phyloP scores from a whole-genome alignment of 306 rosid species.

The Cicer arietinum region DNA sequence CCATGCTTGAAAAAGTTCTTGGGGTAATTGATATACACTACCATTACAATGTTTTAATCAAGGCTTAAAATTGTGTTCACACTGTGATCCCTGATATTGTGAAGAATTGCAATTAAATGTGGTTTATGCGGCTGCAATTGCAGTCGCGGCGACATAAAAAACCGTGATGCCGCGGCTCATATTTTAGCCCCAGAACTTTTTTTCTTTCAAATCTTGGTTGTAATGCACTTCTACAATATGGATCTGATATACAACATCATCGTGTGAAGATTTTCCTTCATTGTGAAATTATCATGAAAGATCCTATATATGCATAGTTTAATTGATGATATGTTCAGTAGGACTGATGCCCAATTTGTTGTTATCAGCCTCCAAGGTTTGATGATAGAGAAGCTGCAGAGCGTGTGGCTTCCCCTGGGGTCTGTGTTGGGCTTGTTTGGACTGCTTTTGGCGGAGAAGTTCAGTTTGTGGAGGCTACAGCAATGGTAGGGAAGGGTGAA shows the following conservation, averaged over 20 bases:
- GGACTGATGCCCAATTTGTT: constrained; percentile 27
- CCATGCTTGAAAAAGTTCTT: constrained; percentile 94
- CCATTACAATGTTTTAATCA: constrained; percentile 1
- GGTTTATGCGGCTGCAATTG: background rate
- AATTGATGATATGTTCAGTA: constrained; percentile 32
- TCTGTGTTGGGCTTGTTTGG: constrained; percentile 98
- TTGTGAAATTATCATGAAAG: constrained; percentile 31
- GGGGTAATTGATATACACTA: constrained; percentile 74
- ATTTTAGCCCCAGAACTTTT: background rate
- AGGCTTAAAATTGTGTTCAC: background rate
- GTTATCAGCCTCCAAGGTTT: constrained; percentile 89
- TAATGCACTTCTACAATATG: background rate
- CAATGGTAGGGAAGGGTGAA: constrained; percentile 95
- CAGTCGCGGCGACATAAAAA: background rate
- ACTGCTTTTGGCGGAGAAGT: constrained; percentile 99
- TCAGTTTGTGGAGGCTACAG: constrained; percentile 97
- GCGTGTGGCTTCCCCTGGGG: constrained; percentile 82
- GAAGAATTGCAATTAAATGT: background rate
- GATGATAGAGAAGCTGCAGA: constrained; percentile 92
- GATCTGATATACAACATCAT: constrained; percentile 19
- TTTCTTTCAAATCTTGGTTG: background rate
- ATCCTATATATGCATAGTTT: constrained; percentile 18
- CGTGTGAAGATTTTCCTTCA: constrained; percentile 30
- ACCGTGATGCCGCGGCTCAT: background rate
- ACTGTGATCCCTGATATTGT: background rate